phyloP scores from a whole-genome alignment of 805 yeast genomes.

The Peterozyma toletana region DNA sequence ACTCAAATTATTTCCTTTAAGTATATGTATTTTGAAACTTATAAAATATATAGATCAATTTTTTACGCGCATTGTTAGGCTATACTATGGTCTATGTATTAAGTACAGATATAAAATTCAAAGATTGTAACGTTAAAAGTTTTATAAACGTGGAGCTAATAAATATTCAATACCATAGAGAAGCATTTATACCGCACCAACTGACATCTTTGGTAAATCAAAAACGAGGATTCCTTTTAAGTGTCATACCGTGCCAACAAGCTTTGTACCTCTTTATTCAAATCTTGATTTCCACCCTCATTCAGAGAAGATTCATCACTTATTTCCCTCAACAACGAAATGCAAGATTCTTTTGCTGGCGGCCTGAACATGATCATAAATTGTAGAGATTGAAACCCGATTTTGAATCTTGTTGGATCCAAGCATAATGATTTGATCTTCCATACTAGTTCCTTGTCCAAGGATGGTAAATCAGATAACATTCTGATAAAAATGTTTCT shows the following conservation, averaged over 20 bases:
- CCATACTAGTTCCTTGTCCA: slow-evolving; percentile 53
- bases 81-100: too few relatives aligned
- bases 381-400: slow-evolving; percentile 80
- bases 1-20: too few relatives aligned
- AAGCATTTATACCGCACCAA: too few relatives aligned
- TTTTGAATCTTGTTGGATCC: slow-evolving; percentile 75
- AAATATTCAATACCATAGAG: neutral
- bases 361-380: slow-evolving; percentile 86
- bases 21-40: too few relatives aligned
- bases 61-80: too few relatives aligned
- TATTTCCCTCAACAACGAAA: slow-evolving; percentile 40
- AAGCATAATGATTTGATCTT: slow-evolving; percentile 67
- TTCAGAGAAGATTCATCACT: slow-evolving; percentile 23
- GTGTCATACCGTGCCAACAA: too few relatives aligned
- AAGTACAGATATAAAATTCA: too few relatives aligned
- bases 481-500: slow-evolving; percentile 74
- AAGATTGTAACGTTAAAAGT: too few relatives aligned
- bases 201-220: too few relatives aligned
- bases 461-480: slow-evolving; percentile 78
- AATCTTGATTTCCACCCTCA: neutral
- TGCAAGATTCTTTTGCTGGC: slow-evolving; percentile 57
- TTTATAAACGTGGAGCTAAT: too few relatives aligned
- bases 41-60: too few relatives aligned
- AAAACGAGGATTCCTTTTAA: too few relatives aligned
- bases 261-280: neutral